phyloP scores from a whole-genome alignment of 2,329 filamentous ascomycete genomes.

The Fusarium sp. region DNA sequence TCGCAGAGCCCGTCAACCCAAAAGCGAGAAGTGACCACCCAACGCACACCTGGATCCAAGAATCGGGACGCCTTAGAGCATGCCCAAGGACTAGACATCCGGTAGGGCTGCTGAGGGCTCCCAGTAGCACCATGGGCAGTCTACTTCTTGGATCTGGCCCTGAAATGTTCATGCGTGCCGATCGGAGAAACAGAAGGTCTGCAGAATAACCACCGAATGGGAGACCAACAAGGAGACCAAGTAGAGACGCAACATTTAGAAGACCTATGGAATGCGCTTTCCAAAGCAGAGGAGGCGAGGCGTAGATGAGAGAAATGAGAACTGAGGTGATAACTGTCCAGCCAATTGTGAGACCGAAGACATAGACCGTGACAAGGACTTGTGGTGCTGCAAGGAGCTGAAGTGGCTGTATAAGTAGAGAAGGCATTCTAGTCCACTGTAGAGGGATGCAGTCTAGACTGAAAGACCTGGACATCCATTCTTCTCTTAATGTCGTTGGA shows the following conservation, averaged over 20 bases:
- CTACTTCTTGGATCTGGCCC: constrained; percentile 1
- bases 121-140: background rate
- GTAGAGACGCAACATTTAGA: background rate
- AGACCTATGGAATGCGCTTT: background rate
- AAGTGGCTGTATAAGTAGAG: background rate
- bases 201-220: background rate
- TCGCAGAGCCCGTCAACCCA: constrained; percentile 11
- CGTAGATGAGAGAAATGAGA: background rate
- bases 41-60: background rate
- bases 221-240: background rate
- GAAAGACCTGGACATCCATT: background rate
- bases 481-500: background rate
- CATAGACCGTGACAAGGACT: constrained; percentile 1
- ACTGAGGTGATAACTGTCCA: constrained; percentile 11
- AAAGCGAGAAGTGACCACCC: constrained; percentile 6
- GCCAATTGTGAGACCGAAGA: constrained; percentile 9
- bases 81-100: background rate
- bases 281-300: background rate
- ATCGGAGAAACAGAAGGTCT: constrained; percentile 6
- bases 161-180: background rate
- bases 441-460: background rate
- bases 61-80: background rate
- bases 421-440: background rate
- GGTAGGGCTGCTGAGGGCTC: background rate
- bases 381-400: background rate